These are phyloP conservation scores for Colletotrichum tropicicola DNA, from an alignment of 2,329 filamentous ascomycete genomes.

Conservation along the genomic window DNA sequence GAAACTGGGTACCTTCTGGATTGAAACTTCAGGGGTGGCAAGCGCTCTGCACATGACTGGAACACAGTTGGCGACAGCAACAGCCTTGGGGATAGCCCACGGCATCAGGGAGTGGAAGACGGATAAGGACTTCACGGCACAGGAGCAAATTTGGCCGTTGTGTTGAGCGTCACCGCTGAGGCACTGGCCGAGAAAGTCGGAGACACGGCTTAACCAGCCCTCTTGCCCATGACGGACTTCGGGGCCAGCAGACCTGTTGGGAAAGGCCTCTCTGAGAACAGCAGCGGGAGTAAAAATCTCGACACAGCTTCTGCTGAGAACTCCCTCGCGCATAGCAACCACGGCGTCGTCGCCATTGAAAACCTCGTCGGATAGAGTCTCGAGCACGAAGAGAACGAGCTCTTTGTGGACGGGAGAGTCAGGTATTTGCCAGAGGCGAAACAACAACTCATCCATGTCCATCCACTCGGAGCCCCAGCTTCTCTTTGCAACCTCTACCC, in stretches of 20 bases:
- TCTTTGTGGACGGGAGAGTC: constrained; percentile 76
- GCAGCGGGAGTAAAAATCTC: constrained; percentile 89
- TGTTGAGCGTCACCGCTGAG: constrained; percentile 71
- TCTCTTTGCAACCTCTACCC: constrained; percentile 94
- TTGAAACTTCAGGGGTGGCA: constrained; percentile 72
- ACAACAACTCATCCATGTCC: constrained; percentile 88
- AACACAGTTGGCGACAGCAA: constrained; percentile 76
- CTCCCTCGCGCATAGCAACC: constrained; percentile 82
- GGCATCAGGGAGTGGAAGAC: constrained; percentile 82
- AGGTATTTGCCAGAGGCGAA: constrained; percentile 81
- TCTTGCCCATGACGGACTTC: constrained; percentile 81
- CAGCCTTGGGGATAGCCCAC: constrained; percentile 88
- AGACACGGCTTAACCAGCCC: constrained; percentile 86
- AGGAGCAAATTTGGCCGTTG: constrained; percentile 73
- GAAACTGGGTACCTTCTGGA: constrained; percentile 70
- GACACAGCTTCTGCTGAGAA: constrained; percentile 88
- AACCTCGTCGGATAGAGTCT: constrained; percentile 92
- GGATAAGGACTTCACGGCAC: constrained; percentile 79
- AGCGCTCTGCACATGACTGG: constrained; percentile 76
- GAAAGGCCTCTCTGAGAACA: constrained; percentile 80
- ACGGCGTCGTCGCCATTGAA: constrained; percentile 91
- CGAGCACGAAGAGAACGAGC: constrained; percentile 86
- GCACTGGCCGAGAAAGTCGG: constrained; percentile 78
- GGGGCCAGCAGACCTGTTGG: constrained; percentile 73
- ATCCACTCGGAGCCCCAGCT: constrained; percentile 94